Evolutionary conservation across 176 grass and related monocot genomes (phyloP).

Genomic region (Alopecurus myosuroides): DNA sequence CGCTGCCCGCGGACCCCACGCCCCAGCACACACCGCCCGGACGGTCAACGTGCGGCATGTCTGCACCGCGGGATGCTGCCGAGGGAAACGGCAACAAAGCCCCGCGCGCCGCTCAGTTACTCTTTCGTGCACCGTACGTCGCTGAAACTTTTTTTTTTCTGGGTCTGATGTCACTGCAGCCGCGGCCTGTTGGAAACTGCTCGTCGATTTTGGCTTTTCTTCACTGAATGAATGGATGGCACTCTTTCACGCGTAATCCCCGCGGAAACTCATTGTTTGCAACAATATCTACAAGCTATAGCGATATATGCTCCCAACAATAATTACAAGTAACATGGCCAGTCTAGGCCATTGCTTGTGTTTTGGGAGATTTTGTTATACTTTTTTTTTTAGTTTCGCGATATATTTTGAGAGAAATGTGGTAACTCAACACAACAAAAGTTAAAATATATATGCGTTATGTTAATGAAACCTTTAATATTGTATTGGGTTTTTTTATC

Average conservation of each 20-base stretch:
- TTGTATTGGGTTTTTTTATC: too few relatives aligned
- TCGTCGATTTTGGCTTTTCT: neutral
- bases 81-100: neutral
- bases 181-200: neutral
- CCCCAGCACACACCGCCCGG: neutral
- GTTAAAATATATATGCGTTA: neutral
- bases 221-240: too few relatives aligned
- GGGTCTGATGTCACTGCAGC: neutral
- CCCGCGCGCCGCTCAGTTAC: neutral
- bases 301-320: too few relatives aligned
- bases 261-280: too few relatives aligned
- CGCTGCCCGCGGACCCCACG: neutral
- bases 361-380: too few relatives aligned
- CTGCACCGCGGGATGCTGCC: neutral
- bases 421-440: neutral
- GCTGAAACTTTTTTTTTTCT: neutral
- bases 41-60: neutral
- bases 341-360: too few relatives aligned
- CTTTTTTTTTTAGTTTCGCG: neutral
- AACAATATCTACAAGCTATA: too few relatives aligned
- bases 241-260: too few relatives aligned
- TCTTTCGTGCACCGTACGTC: neutral
- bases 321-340: too few relatives aligned
- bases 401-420: neutral
- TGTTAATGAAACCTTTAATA: neutral